Evolutionary conservation across 306 rosid genomes (phyloP), one percentile per base, ranked within the genome.

Genomic region (Lathyrus aphaca): DNA sequence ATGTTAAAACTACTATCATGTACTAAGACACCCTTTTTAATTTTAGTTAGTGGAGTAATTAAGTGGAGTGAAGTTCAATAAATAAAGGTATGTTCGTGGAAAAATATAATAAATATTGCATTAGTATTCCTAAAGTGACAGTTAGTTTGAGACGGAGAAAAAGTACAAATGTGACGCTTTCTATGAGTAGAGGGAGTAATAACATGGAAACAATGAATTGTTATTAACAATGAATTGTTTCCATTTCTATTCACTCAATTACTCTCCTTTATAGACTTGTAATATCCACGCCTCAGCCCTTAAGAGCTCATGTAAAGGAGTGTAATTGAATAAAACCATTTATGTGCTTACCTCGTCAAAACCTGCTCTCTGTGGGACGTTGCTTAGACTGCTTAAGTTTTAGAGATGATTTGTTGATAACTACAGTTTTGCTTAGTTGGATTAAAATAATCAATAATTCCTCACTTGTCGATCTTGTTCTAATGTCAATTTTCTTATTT

Each of bases 371-470:
- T 0, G 32, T 29, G 32, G 32, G 32, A 29, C 32, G 32, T 30
- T 30, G 35, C 35, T 30, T 30, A 30, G 57, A 11, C 21, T 15
- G 45, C 42, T 54, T 9, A 43, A 37, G 18, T 55, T 54, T 43
- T 54, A 54, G 60, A 29, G 19, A 17, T 23, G 23, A 17, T 55
- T 54, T 49, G 19, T 55, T 11, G 49, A 32, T 66, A 32, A 6
- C 45, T 49, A 21, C 65, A 19, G 18, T 57, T 65, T 27, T 39
- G 49, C 39, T 15, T 15, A 46, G 9, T 44, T 69, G 79, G 73
- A 59, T 37, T 45, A 39, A 68, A 45, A 43, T 68, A 66, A 8
- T 23, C 3, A 10, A 18, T 63, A 53, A 21, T 35, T 66, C 19
- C 35, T 44, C 10, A 17, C 57, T 46, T 66, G 35, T 43, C 42